Conservation (phyloP, 805 yeast genomes). For the Pichia ethanolica region DNA sequence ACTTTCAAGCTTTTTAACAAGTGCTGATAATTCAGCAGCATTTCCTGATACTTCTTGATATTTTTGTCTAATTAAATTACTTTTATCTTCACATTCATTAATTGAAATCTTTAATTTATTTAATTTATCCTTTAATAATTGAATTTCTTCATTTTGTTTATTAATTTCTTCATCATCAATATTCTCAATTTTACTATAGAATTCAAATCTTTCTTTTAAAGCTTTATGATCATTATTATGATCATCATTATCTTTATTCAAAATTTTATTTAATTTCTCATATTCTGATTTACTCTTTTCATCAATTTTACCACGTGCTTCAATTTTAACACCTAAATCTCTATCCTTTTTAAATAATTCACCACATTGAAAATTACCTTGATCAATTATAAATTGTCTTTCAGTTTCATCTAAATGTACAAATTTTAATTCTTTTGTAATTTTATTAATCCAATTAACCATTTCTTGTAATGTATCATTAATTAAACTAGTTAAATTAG, state of each 20-base stretch:
- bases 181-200: not conserved
- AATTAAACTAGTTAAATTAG: conserved; percentile 30
- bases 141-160: conserved; percentile 11
- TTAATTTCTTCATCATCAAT: conserved; percentile 8
- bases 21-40: conserved; percentile 39
- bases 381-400: conserved; percentile 35
- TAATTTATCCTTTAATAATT: conserved; percentile 8
- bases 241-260: conserved; percentile 11
- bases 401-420: conserved; percentile 32
- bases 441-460: conserved; percentile 16
- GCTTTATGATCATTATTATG: not conserved
- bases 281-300: conserved; percentile 24
- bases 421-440: conserved; percentile 16
- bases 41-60: conserved; percentile 39
- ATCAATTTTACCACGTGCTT: conserved; percentile 23
- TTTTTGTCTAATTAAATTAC: conserved; percentile 28
- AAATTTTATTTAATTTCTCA: conserved; percentile 11
- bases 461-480: conserved; percentile 27
- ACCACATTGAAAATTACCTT: conserved; percentile 33
- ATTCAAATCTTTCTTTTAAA: conserved; percentile 10
- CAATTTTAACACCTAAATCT: conserved; percentile 25
- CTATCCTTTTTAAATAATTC: conserved; percentile 32
- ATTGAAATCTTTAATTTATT: conserved; percentile 9
- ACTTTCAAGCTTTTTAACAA: conserved; percentile 19
- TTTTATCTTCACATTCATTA: conserved; percentile 16